Conservation (phyloP, 345 rosid genomes). For the Pseudoturritis turrita region DNA sequence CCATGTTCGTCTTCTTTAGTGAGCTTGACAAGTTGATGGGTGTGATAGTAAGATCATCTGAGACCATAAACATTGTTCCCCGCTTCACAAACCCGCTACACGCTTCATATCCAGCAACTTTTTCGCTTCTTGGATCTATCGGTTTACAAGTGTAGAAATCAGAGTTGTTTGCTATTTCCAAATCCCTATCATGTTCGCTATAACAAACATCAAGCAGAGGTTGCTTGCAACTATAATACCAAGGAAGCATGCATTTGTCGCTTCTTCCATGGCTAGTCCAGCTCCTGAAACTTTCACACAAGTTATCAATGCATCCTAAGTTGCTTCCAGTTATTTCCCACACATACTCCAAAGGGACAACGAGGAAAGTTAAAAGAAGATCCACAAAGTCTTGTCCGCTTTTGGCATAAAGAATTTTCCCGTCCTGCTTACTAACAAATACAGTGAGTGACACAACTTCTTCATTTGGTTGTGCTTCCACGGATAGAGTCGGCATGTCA, state of each 20-base stretch:
- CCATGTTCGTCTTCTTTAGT: too few species aligned
- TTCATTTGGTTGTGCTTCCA: background rate
- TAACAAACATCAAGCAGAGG: background rate
- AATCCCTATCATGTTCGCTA: too few species aligned
- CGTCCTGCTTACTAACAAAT: background rate
- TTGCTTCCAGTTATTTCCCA: background rate
- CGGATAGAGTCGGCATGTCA: background rate
- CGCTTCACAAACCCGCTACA: too few species aligned
- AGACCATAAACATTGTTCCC: too few species aligned
- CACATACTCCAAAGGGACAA: background rate
- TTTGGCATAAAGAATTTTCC: background rate
- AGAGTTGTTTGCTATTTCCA: too few species aligned
- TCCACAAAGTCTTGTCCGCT: conserved; percentile 6
- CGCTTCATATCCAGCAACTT: too few species aligned
- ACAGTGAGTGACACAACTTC: background rate
- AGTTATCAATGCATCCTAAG: background rate
- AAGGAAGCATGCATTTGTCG: background rate
- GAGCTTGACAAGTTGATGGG: too few species aligned
- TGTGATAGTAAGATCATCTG: too few species aligned
- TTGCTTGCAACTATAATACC: background rate
- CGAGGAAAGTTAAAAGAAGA: background rate
- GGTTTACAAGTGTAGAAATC: too few species aligned
- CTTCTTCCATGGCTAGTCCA: background rate
- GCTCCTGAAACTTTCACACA: background rate
- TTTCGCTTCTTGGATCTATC: too few species aligned